Percentiles rank a stretch among this genome's conserved stretches.
Conservation (phyloP, 2,329 filamentous ascomycete species). For the Colletotrichum ledebouriae region DNA sequence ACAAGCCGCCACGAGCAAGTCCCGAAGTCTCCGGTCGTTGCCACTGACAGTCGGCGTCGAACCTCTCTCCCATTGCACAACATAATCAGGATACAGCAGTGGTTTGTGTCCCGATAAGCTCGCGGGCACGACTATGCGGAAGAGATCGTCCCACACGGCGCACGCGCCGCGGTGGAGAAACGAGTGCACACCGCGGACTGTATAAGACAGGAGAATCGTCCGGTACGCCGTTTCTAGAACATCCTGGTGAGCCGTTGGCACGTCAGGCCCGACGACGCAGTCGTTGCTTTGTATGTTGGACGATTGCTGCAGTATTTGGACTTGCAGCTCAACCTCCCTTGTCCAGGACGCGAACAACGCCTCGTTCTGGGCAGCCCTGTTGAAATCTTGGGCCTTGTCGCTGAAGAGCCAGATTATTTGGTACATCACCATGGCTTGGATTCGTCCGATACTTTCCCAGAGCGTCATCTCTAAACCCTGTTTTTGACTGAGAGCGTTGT, state of each 20-base stretch:
- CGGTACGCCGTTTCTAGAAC: slow-evolving; percentile 17
- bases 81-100: slow-evolving; percentile 23
- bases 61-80: slow-evolving; percentile 11
- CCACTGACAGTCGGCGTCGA: background rate
- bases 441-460: background rate
- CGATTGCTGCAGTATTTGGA: slow-evolving; percentile 3
- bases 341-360: slow-evolving; percentile 23
- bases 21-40: slow-evolving; percentile 12
- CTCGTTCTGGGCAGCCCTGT: too few relatives aligned
- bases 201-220: slow-evolving; percentile 22
- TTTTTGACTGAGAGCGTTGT: background rate
- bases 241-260: too few relatives aligned
- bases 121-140: slow-evolving; percentile 1
- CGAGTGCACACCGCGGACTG: slow-evolving; percentile 21
- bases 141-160: slow-evolving; percentile 24
- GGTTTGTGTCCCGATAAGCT: background rate
- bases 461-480: background rate
- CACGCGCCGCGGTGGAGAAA: too few relatives aligned
- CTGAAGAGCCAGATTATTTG: slow-evolving; percentile 32
- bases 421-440: slow-evolving; percentile 25
- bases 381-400: background rate
- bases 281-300: background rate
- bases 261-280: background rate
- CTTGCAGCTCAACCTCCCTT: slow-evolving; percentile 22
- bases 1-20: slow-evolving; percentile 27